phyloP scores from a whole-genome alignment of 805 yeast species.

The Pichia heedii region DNA sequence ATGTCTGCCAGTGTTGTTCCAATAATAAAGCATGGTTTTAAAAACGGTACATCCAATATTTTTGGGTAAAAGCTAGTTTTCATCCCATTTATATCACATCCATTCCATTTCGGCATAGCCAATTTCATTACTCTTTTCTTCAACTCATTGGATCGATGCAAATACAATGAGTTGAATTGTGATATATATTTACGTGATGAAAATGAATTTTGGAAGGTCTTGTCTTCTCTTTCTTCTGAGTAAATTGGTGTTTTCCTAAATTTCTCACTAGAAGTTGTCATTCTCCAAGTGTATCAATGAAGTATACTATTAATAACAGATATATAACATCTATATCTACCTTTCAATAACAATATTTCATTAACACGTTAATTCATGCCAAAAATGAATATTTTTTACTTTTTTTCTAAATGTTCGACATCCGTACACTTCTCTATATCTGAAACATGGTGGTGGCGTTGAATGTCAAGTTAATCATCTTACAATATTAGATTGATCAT shows the following conservation, averaged over 20 bases:
- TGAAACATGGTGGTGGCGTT: too few relatives aligned
- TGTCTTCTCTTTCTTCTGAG: constrained; percentile 11
- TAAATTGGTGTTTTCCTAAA: neutral
- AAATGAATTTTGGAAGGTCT: constrained; percentile 14
- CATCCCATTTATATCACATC: constrained; percentile 29
- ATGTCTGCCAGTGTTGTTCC: constrained; percentile 84
- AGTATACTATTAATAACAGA: too few relatives aligned
- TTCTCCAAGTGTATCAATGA: too few relatives aligned
- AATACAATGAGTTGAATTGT: constrained; percentile 54
- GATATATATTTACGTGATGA: constrained; percentile 34
- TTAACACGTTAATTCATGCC: too few relatives aligned
- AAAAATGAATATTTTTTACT: too few relatives aligned
- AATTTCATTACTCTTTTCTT: constrained; percentile 37
- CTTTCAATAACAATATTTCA: too few relatives aligned
- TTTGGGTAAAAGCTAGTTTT: constrained; percentile 30
- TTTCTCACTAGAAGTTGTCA: too few relatives aligned
- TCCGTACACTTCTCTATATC: too few relatives aligned
- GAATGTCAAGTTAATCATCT: too few relatives aligned
- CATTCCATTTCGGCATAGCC: constrained; percentile 35
- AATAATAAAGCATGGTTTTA: constrained; percentile 66
- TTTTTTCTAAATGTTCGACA: too few relatives aligned
- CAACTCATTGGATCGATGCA: constrained; percentile 39
- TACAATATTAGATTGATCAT: too few relatives aligned
- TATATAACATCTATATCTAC: too few relatives aligned
- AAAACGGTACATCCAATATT: constrained; percentile 54